Evolutionary conservation across 768 basidiomycete genomes (phyloP).

Genomic region (Lentinula aciculospora): DNA sequence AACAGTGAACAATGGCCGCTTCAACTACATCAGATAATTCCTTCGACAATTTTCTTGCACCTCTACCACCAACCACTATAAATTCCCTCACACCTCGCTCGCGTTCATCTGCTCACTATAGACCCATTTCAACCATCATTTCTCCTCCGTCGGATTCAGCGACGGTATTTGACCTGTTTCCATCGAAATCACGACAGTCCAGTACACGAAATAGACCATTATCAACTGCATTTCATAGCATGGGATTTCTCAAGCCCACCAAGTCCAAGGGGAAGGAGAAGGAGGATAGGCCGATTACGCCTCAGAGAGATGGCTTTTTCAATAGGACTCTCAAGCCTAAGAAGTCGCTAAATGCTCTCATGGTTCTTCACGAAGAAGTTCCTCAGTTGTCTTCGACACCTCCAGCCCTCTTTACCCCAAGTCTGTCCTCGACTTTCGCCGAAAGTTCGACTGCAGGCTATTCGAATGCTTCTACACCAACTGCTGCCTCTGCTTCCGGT

Average conservation of each 20-base stretch:
- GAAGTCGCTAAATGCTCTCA: constrained; percentile 30
- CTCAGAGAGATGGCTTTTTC: background rate
- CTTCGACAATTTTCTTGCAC: background rate
- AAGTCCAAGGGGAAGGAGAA: constrained; percentile 29
- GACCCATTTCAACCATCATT: constrained; percentile 31
- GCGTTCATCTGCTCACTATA: constrained; percentile 27
- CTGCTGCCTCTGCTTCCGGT: background rate
- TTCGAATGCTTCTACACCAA: background rate
- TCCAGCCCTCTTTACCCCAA: background rate
- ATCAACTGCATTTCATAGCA: constrained; percentile 17
- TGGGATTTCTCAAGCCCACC: constrained; percentile 27
- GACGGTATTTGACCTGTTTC: background rate
- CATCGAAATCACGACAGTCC: constrained; percentile 15
- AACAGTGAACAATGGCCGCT: constrained; percentile 3
- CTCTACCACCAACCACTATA: constrained; percentile 7
- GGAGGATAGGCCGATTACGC: constrained; percentile 7
- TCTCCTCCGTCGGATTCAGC: constrained; percentile 12
- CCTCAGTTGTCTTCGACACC: constrained; percentile 4
- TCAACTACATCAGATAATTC: background rate
- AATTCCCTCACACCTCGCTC: constrained; percentile 8
- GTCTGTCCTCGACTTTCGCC: background rate
- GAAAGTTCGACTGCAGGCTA: constrained; percentile 1
- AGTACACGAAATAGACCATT: constrained; percentile 24
- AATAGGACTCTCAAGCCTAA: constrained; percentile 25
- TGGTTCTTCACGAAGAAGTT: constrained; percentile 13